Evolutionary conservation across 805 yeast species (phyloP), one percentile per base, ranked within the genome.

Genomic region (Teunomyces gatunensis): DNA sequence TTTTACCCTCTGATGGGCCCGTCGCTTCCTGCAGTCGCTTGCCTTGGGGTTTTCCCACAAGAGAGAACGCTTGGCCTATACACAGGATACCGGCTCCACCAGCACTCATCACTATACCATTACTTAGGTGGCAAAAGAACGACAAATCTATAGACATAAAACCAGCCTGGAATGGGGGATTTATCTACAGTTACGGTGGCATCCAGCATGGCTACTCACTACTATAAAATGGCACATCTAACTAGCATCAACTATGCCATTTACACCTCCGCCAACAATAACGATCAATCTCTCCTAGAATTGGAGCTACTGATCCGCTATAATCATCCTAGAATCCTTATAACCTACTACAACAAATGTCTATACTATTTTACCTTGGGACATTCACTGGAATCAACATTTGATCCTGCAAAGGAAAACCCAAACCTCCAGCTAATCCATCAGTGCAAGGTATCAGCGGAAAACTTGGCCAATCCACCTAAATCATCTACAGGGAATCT

Each of bases 331-430:
- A 58, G 60, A 43, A 63, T 69, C n/a, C 59, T 73, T 17, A 43
- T 72, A 15, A 65, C 75, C 5, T 73, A 73, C 54, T 71, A 71
- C 56, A 71, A 71, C 54, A 73, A 73, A 48, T 58, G 63, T 32
- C 54, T 73, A 11, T 73, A 65, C 56, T 58, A 63, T 48, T 73
- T 73, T 47, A 56, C 57, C 17, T 59, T 73, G 43, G 65, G 60
- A 20, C 68, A 68, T 45, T n/a, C 47, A 13, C 34, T 35, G 23
- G 39, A 37, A 5, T 35, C 25, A 9, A 27, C 42, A 6, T 45
- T 50, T 23, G 60, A 60, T 25, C 47, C 59, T 11, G 44, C 53
- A 12, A 50, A 48, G 5, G 60, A 58, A 6, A 65, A 61, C 42
- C 66, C 68, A 4, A 54, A 55, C 21, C 49, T 71, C 20, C 46